Evolutionary conservation across 2,329 filamentous ascomycete genomes (phyloP), one percentile per base, ranked within the genome.

Genomic region (Penicillium griseofulvum): DNA sequence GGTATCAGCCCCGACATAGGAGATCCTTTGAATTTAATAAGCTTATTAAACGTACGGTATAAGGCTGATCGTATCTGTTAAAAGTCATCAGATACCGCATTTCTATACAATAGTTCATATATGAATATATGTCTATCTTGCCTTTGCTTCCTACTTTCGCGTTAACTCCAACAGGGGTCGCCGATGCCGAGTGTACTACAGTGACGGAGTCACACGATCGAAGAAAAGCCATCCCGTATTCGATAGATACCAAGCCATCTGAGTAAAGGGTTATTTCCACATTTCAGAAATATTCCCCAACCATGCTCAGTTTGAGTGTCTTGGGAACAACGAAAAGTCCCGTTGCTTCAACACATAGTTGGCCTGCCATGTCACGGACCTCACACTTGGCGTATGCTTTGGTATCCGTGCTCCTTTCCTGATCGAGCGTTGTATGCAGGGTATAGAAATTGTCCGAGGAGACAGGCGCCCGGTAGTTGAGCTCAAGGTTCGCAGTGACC

Each of bases 401-500:
- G 22, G 69, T 65, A 49, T 74, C 73, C 9, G 71, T 72, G 55
- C 70, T 74, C 31, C 65, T 65, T 54, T 72, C 67, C 53, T 65
- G 62, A 53, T 80, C 70, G 41, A 80, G 80, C 49, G 74, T 69
- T 12, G 72, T 66, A 46, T 71, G 76, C 7, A 91, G 73, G 31
- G 87, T 77, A 71, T 89, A 90, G 69, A 88, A 89, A 37, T 78
- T 75, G 50, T 82, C 81, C 37, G 83, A 81, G 34, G 78, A 71
- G 8, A 85, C 84, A 0, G 85, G 85, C 54, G 79, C 80, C 41
- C 81, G 78, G 69, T 91, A 92, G 50, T 80, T 79, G 46, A 91
- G 67, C 56, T 83, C 76, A 33, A 87, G 71, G 49, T 78, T 80
- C 39, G 85, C 77, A 65, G 85, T 81, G 61, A 87, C 73, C 64